Evolutionary conservation across 148 eudicot species (phyloP).

Genomic region (Spergularia bocconei): DNA sequence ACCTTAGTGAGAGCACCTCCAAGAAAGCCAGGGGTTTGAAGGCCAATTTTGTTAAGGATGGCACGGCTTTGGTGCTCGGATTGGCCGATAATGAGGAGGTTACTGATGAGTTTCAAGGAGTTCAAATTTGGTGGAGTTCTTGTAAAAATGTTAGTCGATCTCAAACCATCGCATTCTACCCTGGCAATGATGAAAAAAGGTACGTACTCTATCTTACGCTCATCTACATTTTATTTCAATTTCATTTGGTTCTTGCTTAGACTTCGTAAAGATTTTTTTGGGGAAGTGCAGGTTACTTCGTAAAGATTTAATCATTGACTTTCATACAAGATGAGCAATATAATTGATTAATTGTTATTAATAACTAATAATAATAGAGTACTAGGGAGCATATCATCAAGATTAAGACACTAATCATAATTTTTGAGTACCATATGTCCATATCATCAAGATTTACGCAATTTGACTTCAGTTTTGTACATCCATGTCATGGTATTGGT

Average conservation of each 20-base stretch:
- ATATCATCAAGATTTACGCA: too few species aligned
- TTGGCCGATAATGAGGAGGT: constrained; percentile 38
- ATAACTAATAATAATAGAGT: too few species aligned
- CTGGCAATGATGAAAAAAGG: constrained; percentile 29
- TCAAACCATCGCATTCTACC: constrained; percentile 15
- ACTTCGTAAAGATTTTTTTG: too few species aligned
- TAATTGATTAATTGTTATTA: too few species aligned
- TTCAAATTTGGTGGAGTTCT: constrained; percentile 34
- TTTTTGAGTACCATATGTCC: too few species aligned
- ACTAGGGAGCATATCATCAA: too few species aligned
- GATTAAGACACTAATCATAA: too few species aligned
- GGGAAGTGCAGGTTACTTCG: too few species aligned
- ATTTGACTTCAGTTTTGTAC: too few species aligned
- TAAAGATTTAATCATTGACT: too few species aligned
- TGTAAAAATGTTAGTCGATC: background rate
- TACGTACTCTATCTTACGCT: background rate
- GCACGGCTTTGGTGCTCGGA: constrained; percentile 25
- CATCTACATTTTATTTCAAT: background rate
- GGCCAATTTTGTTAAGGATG: constrained; percentile 27
- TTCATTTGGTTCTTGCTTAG: background rate
- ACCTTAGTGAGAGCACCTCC: constrained; percentile 30
- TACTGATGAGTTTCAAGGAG: constrained; percentile 27
- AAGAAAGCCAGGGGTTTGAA: constrained; percentile 31
- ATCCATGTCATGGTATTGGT: too few species aligned
- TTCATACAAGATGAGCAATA: too few species aligned